Evolutionary conservation across 2,329 filamentous ascomycete genomes (phyloP), one percentile per base, ranked within the genome.

Genomic region (Aspergillus sergii): DNA sequence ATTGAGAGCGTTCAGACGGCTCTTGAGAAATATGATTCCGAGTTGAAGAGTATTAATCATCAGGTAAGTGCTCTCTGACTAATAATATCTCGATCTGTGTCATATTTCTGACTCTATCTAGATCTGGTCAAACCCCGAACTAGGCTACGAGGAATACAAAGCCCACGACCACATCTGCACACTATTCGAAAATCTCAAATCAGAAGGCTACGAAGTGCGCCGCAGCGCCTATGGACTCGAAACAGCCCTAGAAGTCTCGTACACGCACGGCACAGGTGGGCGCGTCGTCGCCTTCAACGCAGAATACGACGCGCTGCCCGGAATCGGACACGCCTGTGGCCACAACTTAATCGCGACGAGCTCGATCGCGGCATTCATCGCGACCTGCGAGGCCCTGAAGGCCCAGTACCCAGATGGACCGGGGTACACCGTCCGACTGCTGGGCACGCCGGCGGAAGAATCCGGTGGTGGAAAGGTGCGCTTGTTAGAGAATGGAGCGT

Each of bases 141-240:
- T 84, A 1, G 80, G 76, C 4, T 86, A 81, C 65, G 71, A 84
- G 58, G 84, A 87, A 66, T 72, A 78, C 67, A 76, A 79, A n/a
- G 84, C 85, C 1, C 83, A 86, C 64, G 78, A 84, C 43, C 77
- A 76, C 12, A 80, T 86, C 45, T 79, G 80, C 19, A 65, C 59
- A 65, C 16, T 78, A 73, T 66, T 76, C 82, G 14, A 75, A 74
- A 57, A 63, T 65, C 30, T 75, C 21, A 41, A 67, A 19, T 64
- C 67, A 0, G 76, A 79, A 10, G 83, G 80, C 0, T 83, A 82
- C 64, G 56, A 69, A 0, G 80, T 85, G 9, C 79, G 71, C 3
- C 78, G 78, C 1, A 78, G 82, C 50, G 80, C 81, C 0, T 84
- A 83, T 69, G 83, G 79, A 3, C 64, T 86, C 1, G 73, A 79